phyloP scores from a whole-genome alignment of 2,329 filamentous ascomycete species.

The Xylaria sp. region DNA sequence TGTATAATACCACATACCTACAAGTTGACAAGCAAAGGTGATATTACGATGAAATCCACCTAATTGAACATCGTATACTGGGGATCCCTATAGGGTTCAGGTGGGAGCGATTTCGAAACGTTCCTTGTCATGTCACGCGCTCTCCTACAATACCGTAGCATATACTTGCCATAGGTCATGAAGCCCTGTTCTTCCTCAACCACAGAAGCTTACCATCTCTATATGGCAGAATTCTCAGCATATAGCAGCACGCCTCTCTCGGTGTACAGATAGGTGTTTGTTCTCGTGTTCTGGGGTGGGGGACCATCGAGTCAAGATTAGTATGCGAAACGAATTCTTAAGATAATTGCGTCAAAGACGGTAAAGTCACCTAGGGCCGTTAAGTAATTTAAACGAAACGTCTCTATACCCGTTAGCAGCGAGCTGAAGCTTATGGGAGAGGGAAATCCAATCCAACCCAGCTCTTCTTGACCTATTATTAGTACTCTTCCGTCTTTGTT shows the following conservation, averaged over 20 bases:
- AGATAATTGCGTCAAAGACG: background rate
- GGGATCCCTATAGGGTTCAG: conserved; percentile 5
- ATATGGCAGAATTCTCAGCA: background rate
- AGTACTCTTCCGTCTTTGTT: background rate
- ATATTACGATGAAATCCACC: background rate
- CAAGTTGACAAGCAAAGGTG: background rate
- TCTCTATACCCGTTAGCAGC: background rate
- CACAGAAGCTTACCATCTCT: background rate
- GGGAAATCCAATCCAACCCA: background rate
- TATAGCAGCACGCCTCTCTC: background rate
- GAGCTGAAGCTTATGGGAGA: background rate
- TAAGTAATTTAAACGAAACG: background rate
- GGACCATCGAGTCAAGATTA: background rate
- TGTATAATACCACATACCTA: background rate
- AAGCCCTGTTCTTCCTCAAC: background rate
- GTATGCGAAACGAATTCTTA: background rate
- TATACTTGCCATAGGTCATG: conserved; percentile 1
- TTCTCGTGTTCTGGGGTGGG: background rate
- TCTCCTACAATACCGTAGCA: background rate
- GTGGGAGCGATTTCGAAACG: background rate
- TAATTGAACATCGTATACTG: background rate
- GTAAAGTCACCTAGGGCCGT: background rate
- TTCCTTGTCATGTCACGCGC: background rate
- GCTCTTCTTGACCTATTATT: background rate
- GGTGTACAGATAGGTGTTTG: background rate